A percentile compares a stretch with the other conserved stretches of the same genome.
Evolutionary conservation across 2,329 filamentous ascomycete species (phyloP).

Genomic region (Hypoxylon rubiginosum): DNA sequence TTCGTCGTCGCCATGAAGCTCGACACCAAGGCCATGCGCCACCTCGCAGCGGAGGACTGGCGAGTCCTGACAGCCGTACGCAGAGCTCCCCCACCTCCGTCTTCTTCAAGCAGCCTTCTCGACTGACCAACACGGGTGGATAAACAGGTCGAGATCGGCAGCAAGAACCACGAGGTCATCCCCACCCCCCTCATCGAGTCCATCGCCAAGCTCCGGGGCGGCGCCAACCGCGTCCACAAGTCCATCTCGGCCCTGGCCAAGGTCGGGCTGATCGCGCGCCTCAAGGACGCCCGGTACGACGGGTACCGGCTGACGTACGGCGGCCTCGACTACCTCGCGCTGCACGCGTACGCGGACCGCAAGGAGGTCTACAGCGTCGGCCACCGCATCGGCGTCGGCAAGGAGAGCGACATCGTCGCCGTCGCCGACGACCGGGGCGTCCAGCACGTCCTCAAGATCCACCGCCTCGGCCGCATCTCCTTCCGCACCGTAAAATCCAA

Average conservation of each 20-base stretch:
- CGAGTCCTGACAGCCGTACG: slow-evolving; percentile 90
- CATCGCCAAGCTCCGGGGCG: slow-evolving; percentile 83
- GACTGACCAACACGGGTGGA: slow-evolving; percentile 44
- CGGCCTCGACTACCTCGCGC: slow-evolving; percentile 95
- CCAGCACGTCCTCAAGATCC: slow-evolving; percentile 93
- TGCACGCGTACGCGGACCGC: slow-evolving; percentile 87
- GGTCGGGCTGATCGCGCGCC: slow-evolving; percentile 87
- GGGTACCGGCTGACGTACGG: slow-evolving; percentile 97
- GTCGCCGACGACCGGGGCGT: slow-evolving; percentile 83
- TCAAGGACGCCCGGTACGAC: slow-evolving; percentile 97
- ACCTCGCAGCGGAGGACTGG: slow-evolving; percentile 95
- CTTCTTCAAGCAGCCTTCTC: slow-evolving; percentile 47
- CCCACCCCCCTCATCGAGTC: slow-evolving; percentile 90
- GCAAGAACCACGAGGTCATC: slow-evolving; percentile 96
- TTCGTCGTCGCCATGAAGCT: slow-evolving; percentile 81
- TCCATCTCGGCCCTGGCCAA: slow-evolving; percentile 94
- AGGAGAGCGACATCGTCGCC: slow-evolving; percentile 97
- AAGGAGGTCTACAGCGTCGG: slow-evolving; percentile 91
- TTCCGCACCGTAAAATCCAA: slow-evolving; percentile 97
- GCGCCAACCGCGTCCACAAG: slow-evolving; percentile 82
- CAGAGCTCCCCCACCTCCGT: slow-evolving; percentile 40
- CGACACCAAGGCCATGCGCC: slow-evolving; percentile 92
- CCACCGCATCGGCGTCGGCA: slow-evolving; percentile 94
- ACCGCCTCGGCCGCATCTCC: slow-evolving; percentile 93
- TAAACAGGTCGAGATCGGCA: slow-evolving; percentile 88